phyloP scores from a whole-genome alignment of 148 eudicot species.

The Dysphania ambrosioides region DNA sequence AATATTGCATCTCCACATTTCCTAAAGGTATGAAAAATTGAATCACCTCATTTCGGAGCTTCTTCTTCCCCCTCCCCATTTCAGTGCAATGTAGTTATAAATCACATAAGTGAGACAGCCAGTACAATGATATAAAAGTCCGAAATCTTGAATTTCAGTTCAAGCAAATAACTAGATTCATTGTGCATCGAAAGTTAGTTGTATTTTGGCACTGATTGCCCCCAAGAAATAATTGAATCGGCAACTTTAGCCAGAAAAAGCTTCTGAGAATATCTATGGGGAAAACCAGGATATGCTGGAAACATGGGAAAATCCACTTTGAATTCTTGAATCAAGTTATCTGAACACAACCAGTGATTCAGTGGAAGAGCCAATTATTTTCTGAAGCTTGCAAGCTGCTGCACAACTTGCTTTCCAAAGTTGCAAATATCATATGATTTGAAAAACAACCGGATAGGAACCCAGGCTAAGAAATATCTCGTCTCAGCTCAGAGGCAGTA shows the following conservation, averaged over 20 bases:
- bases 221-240: background rate
- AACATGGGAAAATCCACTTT: background rate
- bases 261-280: background rate
- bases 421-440: background rate
- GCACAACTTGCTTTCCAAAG: background rate
- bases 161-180: background rate
- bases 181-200: background rate
- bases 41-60: background rate
- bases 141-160: background rate
- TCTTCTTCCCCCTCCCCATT: background rate
- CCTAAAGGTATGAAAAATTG: background rate
- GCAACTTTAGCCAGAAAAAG: background rate
- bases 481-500: background rate
- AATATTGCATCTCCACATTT: background rate
- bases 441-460: background rate
- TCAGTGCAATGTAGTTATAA: background rate
- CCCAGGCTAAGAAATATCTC: background rate
- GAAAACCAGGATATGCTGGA: background rate
- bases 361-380: background rate
- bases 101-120: background rate
- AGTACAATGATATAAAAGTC: background rate
- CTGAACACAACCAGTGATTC: background rate
- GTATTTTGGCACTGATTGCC: background rate
- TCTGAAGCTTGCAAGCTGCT: background rate
- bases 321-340: background rate